A percentile compares a stretch with the other conserved stretches of the same genome.
Evolutionary conservation across 495 filamentous ascomycete species (phyloP).

Genomic region (Chaetomidium leptoderma): DNA sequence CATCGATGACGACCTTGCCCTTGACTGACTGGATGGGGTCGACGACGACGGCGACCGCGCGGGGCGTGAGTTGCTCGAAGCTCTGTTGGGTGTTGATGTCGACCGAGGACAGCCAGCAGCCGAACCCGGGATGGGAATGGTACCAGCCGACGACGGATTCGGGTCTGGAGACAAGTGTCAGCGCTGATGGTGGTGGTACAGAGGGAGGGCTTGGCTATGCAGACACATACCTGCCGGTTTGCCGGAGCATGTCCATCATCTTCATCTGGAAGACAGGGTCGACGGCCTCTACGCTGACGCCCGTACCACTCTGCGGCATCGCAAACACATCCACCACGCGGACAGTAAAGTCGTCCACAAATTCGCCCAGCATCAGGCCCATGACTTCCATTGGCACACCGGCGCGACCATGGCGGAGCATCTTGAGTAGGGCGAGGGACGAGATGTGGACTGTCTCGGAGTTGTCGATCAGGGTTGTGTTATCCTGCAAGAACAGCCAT

Average conservation of each 20-base stretch:
- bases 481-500: slow-evolving; percentile 55
- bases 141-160: slow-evolving; percentile 99
- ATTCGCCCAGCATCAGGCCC: slow-evolving; percentile 97
- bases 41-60: slow-evolving; percentile 94
- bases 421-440: slow-evolving; percentile 93
- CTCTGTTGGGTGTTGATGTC: slow-evolving; percentile 99
- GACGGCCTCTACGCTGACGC: slow-evolving; percentile 96
- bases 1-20: slow-evolving; percentile 98
- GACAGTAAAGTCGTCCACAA: slow-evolving; percentile 98
- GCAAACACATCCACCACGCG: slow-evolving; percentile 97
- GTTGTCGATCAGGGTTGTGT: slow-evolving; percentile 87
- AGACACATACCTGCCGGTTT: slow-evolving; percentile 81
- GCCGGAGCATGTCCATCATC: slow-evolving; percentile 99
- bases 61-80: slow-evolving; percentile 94
- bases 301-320: slow-evolving; percentile 99
- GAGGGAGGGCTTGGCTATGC: background rate
- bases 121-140: slow-evolving; percentile 97
- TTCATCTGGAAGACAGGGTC: slow-evolving; percentile 98
- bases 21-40: slow-evolving; percentile 99
- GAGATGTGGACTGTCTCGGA: slow-evolving; percentile 99
- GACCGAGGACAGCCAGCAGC: slow-evolving; percentile 97
- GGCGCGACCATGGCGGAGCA: slow-evolving; percentile 93
- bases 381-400: slow-evolving; percentile 99
- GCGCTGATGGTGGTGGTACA: background rate
- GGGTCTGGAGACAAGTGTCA: slow-evolving; percentile 52